A percentile compares a stretch with the other conserved stretches of the same genome.
phyloP scores from a whole-genome alignment of 805 yeast species.

The Zygosaccharomyces bisporus region DNA sequence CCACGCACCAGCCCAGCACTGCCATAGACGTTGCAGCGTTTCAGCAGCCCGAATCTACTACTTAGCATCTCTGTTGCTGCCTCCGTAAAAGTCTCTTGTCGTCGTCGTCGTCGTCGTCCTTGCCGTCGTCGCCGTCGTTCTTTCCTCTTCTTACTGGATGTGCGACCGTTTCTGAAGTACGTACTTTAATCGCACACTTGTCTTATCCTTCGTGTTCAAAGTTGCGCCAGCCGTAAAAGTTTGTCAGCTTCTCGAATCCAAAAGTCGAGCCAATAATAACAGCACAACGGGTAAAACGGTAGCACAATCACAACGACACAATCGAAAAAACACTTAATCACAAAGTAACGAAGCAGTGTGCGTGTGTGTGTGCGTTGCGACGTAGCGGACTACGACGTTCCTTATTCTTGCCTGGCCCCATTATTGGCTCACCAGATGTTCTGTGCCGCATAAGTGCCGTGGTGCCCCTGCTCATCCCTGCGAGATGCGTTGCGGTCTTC shows the following conservation, averaged over 20 bases:
- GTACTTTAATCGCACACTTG: no score
- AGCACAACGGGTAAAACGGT: neutral
- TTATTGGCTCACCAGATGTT: neutral
- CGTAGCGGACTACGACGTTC: neutral
- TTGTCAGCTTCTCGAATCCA: neutral
- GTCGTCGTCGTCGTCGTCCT: no score
- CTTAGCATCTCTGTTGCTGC: neutral
- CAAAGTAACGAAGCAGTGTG: no score
- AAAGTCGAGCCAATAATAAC: neutral
- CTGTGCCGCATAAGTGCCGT: neutral
- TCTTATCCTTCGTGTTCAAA: neutral
- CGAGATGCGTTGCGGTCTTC: conserved; percentile 5
- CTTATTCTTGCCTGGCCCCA: neutral
- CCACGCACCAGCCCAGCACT: neutral
- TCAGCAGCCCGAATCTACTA: neutral
- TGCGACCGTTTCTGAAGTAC: no score
- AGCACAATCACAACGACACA: neutral
- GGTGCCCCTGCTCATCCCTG: neutral
- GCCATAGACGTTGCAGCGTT: neutral
- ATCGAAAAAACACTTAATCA: neutral
- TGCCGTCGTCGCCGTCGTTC: no score
- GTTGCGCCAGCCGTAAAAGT: neutral
- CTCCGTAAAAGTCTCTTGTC: no score
- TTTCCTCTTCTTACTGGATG: no score
- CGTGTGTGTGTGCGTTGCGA: neutral